Evolutionary conservation across 2,329 filamentous ascomycete species (phyloP), one percentile per base, ranked within the genome.

Genomic region (Trichoderma sp.): DNA sequence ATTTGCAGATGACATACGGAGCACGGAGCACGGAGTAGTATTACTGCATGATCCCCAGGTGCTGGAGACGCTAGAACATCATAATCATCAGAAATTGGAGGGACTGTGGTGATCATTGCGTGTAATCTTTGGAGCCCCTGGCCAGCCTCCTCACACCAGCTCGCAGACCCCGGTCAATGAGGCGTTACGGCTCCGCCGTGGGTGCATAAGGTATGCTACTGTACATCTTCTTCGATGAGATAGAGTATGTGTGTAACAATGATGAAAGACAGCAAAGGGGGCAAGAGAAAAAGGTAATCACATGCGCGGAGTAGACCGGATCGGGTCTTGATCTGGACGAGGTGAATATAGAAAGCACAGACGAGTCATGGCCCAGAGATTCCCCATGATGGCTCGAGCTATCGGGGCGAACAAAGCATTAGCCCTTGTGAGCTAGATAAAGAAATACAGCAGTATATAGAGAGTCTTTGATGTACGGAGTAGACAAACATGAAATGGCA

Each of bases 41-140:
- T 59, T 45, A 42, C 25, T 42, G 25, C 54, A 27, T 50, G 42
- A 10, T 25, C 12, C 7, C 57, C 60, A 32, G 48, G 48, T 19
- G 60, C 50, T 64, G 25, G 27, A 48, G 35, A 27, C 60, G 50
- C 50, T 64, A 56, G 48, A 42, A 32, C 25, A 15, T 52, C 42
- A 15, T 9, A 61, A 29, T 29, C 3, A 48, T 13, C 52, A 65
- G 61, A 65, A 65, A 65, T 65, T 65, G 52, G 61, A 65, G 52
- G 61, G 61, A 65, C 52, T 9, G 35, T 17, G 61, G 19, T 65
- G 52, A 65, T 65, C 61, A 57, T 34, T 65, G 61, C 61, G 52
- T 65, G 53, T 42, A 65, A 65, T 57, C 39, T 22, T 57, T 37
- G 52, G 42, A 56, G 50, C 61, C 61, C 61, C 61, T 64, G 61